These are phyloP conservation scores for Vanderwaltozyma yarrowii DNA, from an alignment of 805 yeast genomes.

Conservation along the genomic window DNA sequence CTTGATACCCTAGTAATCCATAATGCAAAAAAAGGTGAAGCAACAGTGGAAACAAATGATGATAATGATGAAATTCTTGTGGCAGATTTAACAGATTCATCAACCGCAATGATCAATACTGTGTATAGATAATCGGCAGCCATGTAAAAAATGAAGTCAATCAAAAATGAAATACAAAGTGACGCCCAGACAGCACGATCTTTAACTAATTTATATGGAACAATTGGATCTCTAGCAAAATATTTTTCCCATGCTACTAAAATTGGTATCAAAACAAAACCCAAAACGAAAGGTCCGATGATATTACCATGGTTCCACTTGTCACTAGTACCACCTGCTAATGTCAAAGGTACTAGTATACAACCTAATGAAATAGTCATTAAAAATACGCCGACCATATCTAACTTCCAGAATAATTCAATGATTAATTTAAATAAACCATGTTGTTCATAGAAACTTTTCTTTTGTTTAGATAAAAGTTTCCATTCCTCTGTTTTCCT, in stretches of 20 bases:
- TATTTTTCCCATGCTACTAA: slow-evolving; percentile 50
- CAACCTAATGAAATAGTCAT: slow-evolving; percentile 50
- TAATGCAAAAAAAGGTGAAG: slow-evolving; percentile 50
- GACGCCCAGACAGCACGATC: slow-evolving; percentile 73
- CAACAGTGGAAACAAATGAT: slow-evolving; percentile 54
- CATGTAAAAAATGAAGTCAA: slow-evolving; percentile 57
- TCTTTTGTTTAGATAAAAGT: slow-evolving; percentile 28
- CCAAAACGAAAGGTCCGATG: slow-evolving; percentile 62
- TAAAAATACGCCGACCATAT: slow-evolving; percentile 50
- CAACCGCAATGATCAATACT: slow-evolving; percentile 52
- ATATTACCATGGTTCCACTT: slow-evolving; percentile 53
- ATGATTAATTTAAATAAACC: slow-evolving; percentile 27
- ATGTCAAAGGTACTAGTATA: slow-evolving; percentile 60
- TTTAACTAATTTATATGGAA: slow-evolving; percentile 47
- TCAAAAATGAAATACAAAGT: slow-evolving; percentile 44
- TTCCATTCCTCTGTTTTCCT: slow-evolving; percentile 42
- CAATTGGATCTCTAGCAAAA: slow-evolving; percentile 49
- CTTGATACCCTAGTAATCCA: slow-evolving; percentile 39
- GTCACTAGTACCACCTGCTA: slow-evolving; percentile 53
- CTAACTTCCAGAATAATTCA: slow-evolving; percentile 52
- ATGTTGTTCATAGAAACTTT: slow-evolving; percentile 30
- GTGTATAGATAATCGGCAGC: slow-evolving; percentile 62
- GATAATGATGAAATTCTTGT: slow-evolving; percentile 51
- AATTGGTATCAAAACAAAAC: slow-evolving; percentile 49
- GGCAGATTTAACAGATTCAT: slow-evolving; percentile 50